These are phyloP conservation scores for Aquilaria malaccensis DNA, from an alignment of 345 rosid species.

Conservation along the genomic window DNA sequence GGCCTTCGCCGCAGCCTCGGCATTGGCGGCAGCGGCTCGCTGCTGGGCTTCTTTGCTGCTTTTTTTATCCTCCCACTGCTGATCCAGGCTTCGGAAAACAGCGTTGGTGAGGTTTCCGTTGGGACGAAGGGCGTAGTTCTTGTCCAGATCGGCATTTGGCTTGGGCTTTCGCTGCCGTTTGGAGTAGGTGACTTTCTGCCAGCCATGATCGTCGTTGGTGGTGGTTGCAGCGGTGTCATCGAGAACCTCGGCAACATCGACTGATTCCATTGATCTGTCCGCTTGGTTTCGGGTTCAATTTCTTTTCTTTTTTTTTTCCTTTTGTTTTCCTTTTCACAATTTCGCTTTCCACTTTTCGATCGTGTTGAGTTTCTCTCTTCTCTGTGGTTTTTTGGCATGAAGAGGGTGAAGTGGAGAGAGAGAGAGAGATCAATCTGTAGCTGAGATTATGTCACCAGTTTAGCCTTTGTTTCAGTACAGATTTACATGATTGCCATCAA, in stretches of 20 bases:
- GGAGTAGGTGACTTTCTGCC: conserved; percentile 64
- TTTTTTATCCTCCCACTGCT: conserved; percentile 43
- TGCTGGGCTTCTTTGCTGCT: conserved; percentile 32
- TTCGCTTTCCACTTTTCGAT: too few species aligned
- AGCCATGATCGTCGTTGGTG: conserved; percentile 46
- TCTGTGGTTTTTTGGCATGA: background rate
- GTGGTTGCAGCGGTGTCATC: conserved; percentile 13
- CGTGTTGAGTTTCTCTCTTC: background rate
- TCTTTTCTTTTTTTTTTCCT: background rate
- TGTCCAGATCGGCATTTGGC: conserved; percentile 23
- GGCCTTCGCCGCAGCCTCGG: conserved; percentile 14
- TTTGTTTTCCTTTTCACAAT: background rate
- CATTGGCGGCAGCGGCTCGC: conserved; percentile 18
- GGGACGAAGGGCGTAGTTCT: conserved; percentile 1
- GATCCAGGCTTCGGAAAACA: conserved; percentile 44
- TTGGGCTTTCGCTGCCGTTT: conserved; percentile 53
- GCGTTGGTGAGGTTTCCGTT: conserved; percentile 23
- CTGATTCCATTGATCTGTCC: conserved; percentile 24
- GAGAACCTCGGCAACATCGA: conserved; percentile 21
- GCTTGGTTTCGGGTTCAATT: conserved; percentile 19
- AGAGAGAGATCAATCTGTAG: background rate
- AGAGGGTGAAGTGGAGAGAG: background rate
- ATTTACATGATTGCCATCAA: background rate
- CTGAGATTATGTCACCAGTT: background rate
- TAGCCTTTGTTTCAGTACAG: background rate